Evolutionary conservation across 2,329 filamentous ascomycete species (phyloP).

Genomic region (Alternaria consortialis): DNA sequence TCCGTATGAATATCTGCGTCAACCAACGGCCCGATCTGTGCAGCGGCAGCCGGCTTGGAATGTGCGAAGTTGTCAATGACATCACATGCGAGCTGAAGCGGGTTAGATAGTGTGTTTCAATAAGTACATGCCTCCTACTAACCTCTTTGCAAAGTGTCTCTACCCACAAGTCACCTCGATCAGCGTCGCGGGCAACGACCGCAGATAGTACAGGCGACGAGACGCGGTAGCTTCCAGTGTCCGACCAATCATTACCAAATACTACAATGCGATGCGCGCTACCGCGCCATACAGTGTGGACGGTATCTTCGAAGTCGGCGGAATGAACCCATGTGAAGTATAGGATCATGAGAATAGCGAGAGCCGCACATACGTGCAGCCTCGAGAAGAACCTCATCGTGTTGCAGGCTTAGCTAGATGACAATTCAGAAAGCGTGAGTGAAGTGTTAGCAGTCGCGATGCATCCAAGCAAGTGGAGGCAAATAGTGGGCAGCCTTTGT

Average conservation of each 20-base stretch:
- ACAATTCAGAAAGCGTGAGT: not conserved
- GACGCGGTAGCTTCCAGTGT: slow-evolving; percentile 48
- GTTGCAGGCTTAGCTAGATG: not conserved
- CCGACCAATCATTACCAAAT: slow-evolving; percentile 53
- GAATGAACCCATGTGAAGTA: slow-evolving; percentile 46
- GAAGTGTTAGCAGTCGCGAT: not conserved
- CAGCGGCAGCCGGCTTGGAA: slow-evolving; percentile 33
- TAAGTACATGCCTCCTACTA: slow-evolving; percentile 27
- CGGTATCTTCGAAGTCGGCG: slow-evolving; percentile 35
- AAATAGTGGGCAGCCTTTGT: slow-evolving; percentile 29
- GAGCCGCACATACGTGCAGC: slow-evolving; percentile 38
- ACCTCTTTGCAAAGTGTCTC: slow-evolving; percentile 51
- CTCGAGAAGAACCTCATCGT: slow-evolving; percentile 46
- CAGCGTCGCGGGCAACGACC: slow-evolving; percentile 36
- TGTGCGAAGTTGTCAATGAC: slow-evolving; percentile 50
- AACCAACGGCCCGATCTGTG: slow-evolving; percentile 41
- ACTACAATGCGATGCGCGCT: slow-evolving; percentile 46
- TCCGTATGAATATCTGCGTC: slow-evolving; percentile 44
- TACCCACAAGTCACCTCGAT: slow-evolving; percentile 47
- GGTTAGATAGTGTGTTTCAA: slow-evolving; percentile 29
- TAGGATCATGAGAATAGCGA: slow-evolving; percentile 37
- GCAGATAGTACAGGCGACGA: slow-evolving; percentile 37
- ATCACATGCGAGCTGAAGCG: slow-evolving; percentile 46
- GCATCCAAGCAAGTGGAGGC: slow-evolving; percentile 7
- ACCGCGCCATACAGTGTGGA: slow-evolving; percentile 42